phyloP scores from a whole-genome alignment of 306 rosid species.

The Vigna nakashimae region DNA sequence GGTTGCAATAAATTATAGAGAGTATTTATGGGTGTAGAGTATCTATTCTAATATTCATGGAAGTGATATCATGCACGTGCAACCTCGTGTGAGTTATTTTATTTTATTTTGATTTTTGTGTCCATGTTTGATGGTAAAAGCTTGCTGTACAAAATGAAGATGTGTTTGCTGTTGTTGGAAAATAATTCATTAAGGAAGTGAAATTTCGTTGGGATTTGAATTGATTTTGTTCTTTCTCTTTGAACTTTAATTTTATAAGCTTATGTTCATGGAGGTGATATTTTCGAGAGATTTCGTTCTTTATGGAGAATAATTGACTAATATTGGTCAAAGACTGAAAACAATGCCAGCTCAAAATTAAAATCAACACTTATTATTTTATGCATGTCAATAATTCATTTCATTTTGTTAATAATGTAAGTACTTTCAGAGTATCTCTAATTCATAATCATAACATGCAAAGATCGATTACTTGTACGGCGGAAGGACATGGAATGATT shows the following conservation, averaged over 20 bases:
- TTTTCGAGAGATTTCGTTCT: not conserved
- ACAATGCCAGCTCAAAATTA: constrained; percentile 42
- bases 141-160: not conserved
- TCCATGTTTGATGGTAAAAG: constrained; percentile 13
- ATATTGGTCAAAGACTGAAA: constrained; percentile 8
- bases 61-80: constrained; percentile 56
- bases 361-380: not conserved
- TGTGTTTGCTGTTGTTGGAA: not conserved
- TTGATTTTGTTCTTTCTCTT: not conserved
- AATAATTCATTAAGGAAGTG: constrained; percentile 7
- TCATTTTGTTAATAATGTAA: not conserved
- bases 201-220: constrained; percentile 15
- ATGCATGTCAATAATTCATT: not conserved
- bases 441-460: constrained; percentile 8
- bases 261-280: constrained; percentile 3
- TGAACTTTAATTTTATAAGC: not conserved
- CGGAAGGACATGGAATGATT: constrained; percentile 27
- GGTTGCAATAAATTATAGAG: constrained; percentile 14
- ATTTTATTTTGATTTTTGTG: not conserved
- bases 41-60: constrained; percentile 48
- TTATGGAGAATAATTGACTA: constrained; percentile 11
- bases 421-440: not conserved
- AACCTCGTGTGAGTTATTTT: constrained; percentile 42
- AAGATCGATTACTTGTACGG: constrained; percentile 43
- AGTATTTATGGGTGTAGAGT: not conserved